phyloP scores from a whole-genome alignment of 495 filamentous ascomycete genomes.

The Astrothelium macrocarpum region DNA sequence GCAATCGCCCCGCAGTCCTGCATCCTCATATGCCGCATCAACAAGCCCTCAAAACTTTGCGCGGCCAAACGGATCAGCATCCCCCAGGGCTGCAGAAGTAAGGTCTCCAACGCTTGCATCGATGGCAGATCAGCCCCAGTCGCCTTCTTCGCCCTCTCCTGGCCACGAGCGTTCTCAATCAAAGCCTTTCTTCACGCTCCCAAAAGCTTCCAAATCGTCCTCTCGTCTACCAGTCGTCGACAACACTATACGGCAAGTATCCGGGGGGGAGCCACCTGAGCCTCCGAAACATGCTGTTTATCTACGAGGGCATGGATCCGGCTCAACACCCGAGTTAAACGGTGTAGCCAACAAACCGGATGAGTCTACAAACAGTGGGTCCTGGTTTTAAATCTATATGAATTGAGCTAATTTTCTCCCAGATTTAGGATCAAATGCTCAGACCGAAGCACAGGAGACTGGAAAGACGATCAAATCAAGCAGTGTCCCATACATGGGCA shows the following conservation, averaged over 20 bases:
- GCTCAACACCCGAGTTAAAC: constrained; percentile 34
- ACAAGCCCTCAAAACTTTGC: background rate
- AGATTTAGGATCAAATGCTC: background rate
- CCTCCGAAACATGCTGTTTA: background rate
- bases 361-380: background rate
- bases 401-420: background rate
- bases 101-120: background rate
- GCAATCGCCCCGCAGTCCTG: constrained; percentile 6
- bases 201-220: constrained; percentile 5
- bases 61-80: background rate
- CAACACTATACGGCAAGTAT: constrained; percentile 18
- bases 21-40: background rate
- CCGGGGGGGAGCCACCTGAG: constrained; percentile 9
- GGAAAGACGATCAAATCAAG: constrained; percentile 6
- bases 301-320: constrained; percentile 9
- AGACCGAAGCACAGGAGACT: background rate
- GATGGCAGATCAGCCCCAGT: background rate
- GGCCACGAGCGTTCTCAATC: background rate
- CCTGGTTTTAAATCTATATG: background rate
- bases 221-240: background rate
- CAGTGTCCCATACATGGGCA: constrained; percentile 4
- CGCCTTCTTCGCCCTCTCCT: constrained; percentile 5
- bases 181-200: constrained; percentile 10
- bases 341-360: background rate
- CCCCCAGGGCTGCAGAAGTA: background rate